Conservation (phyloP, 2,329 filamentous ascomycete species). For the Verticillium alfalfae region DNA sequence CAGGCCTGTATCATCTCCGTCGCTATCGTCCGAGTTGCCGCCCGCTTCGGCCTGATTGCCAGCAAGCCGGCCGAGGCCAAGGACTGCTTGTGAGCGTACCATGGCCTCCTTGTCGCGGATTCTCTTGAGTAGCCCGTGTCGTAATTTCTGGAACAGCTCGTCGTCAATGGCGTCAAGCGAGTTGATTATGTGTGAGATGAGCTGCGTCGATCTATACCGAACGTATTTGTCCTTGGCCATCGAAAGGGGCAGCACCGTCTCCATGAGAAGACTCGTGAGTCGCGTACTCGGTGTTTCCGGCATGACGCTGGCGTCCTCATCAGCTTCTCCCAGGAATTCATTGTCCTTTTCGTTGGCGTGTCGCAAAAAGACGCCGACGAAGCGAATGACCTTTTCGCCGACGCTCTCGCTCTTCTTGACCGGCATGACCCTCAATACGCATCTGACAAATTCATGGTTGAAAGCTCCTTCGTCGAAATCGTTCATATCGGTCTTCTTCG, state of each 20-base stretch:
- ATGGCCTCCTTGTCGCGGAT: slow-evolving; percentile 92
- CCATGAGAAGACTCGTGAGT: slow-evolving; percentile 69
- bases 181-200: slow-evolving; percentile 87
- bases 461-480: slow-evolving; percentile 83
- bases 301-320: slow-evolving; percentile 64
- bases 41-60: slow-evolving; percentile 70
- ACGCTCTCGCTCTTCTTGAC: slow-evolving; percentile 89
- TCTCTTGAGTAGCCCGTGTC: slow-evolving; percentile 73
- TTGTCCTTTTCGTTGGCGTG: slow-evolving; percentile 67
- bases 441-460: slow-evolving; percentile 78
- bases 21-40: slow-evolving; percentile 64
- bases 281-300: slow-evolving; percentile 80
- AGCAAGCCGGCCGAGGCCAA: slow-evolving; percentile 81
- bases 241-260: slow-evolving; percentile 68
- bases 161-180: slow-evolving; percentile 89
- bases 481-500: slow-evolving; percentile 47
- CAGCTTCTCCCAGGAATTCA: slow-evolving; percentile 59
- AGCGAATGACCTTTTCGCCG: slow-evolving; percentile 79
- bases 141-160: slow-evolving; percentile 78
- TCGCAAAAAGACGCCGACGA: slow-evolving; percentile 80
- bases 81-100: slow-evolving; percentile 85
- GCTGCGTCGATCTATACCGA: slow-evolving; percentile 82
- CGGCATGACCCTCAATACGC: slow-evolving; percentile 73
- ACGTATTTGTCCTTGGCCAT: slow-evolving; percentile 88
- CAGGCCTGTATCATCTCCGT: slow-evolving; percentile 60